Percentiles rank a stretch among this genome's conserved stretches.
phyloP scores from a whole-genome alignment of 192 early-diverging fungal genomes.

The Coemansia sp. region DNA sequence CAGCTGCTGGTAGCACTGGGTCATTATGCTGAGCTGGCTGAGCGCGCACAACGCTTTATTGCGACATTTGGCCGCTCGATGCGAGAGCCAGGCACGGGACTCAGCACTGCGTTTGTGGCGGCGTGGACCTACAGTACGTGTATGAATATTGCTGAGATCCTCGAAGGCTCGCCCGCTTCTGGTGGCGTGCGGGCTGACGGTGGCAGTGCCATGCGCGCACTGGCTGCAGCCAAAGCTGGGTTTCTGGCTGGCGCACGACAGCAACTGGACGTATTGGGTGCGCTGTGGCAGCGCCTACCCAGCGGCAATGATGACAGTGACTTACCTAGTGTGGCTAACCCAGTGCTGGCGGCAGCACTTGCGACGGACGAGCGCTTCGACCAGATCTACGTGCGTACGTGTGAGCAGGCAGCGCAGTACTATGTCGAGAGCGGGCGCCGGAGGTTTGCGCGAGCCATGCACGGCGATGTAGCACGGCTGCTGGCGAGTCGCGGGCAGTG shows the following conservation, averaged over 20 bases:
- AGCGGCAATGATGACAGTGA: neutral
- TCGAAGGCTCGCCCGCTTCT: conserved; percentile 40
- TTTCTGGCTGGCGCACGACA: conserved; percentile 46
- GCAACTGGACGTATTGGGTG: conserved; percentile 53
- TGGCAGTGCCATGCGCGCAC: conserved; percentile 6
- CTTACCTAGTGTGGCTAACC: conserved; percentile 22
- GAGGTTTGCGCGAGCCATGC: conserved; percentile 48
- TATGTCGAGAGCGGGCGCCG: conserved; percentile 45
- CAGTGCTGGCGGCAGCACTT: conserved; percentile 51
- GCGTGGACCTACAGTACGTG: conserved; percentile 53
- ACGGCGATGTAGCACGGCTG: conserved; percentile 49
- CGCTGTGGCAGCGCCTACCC: conserved; percentile 29
- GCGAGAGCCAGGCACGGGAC: conserved; percentile 41
- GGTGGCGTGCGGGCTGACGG: conserved; percentile 13
- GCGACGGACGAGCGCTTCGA: conserved; percentile 45
- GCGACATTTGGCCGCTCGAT: conserved; percentile 35
- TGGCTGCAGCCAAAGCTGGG: conserved; percentile 54
- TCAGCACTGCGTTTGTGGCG: conserved; percentile 38
- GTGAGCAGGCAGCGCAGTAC: conserved; percentile 57
- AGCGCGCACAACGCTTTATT: conserved; percentile 46
- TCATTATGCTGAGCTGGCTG: conserved; percentile 44
- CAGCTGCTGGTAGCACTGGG: conserved; percentile 73
- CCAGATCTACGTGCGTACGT: conserved; percentile 51
- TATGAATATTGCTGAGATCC: conserved; percentile 55
- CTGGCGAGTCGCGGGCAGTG: conserved; percentile 37